A percentile compares a stretch with the other conserved stretches of the same genome.
These are phyloP conservation scores for Colletotrichum ledebouriae DNA, from an alignment of 2,329 filamentous ascomycete species.

Conservation along the genomic window DNA sequence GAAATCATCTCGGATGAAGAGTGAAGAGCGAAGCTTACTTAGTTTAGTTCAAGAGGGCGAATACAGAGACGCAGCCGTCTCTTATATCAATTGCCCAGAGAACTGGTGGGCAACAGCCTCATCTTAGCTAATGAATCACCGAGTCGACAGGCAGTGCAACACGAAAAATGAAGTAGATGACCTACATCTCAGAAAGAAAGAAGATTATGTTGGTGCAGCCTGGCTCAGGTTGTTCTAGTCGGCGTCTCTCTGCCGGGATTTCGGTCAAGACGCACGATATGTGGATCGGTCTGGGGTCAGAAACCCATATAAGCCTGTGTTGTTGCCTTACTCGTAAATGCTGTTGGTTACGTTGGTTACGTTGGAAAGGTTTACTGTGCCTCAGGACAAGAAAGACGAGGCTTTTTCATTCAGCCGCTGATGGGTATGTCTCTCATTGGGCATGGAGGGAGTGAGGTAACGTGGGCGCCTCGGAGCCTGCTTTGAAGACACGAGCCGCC, in stretches of 20 bases:
- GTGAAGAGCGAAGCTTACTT: neutral
- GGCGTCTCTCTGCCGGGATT: neutral
- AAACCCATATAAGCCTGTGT: neutral
- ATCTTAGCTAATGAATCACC: neutral
- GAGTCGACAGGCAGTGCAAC: too few species aligned
- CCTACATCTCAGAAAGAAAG: neutral
- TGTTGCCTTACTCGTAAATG: neutral
- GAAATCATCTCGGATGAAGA: neutral
- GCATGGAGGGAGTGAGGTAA: neutral
- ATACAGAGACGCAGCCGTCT: neutral
- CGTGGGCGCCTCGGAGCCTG: too few species aligned
- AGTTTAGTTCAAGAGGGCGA: neutral
- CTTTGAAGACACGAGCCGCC: neutral
- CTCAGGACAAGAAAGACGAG: neutral
- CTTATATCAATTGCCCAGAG: neutral
- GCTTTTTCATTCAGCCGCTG: neutral
- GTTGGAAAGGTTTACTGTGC: neutral
- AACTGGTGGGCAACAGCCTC: neutral
- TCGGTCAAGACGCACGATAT: neutral
- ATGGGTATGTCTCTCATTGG: neutral
- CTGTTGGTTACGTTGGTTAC: neutral
- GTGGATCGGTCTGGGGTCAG: neutral
- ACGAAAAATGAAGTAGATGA: too few species aligned
- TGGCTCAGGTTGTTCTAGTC: neutral
- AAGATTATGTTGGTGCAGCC: neutral